Evolutionary conservation across 441 rosid species (phyloP).

Genomic region (Euphorbia celastroides): DNA sequence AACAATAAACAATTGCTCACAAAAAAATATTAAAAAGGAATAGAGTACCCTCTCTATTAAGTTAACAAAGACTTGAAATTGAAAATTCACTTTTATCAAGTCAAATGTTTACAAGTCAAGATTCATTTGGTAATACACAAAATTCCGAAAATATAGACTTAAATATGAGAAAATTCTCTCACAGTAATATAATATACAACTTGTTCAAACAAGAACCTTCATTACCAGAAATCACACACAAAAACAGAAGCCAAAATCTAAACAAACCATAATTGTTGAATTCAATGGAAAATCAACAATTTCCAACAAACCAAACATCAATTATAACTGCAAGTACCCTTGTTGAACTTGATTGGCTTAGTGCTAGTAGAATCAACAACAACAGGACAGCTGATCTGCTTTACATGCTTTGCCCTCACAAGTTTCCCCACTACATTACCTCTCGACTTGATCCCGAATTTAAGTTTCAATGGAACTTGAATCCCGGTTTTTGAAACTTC

Average conservation of each 20-base stretch:
- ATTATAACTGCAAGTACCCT: conserved; percentile 46
- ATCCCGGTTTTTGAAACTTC: conserved; percentile 41
- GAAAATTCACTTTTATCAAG: too few relatives aligned
- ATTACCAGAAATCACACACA: not conserved
- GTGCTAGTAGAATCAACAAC: conserved; percentile 45
- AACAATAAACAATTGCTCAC: too few relatives aligned
- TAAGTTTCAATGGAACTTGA: conserved; percentile 48
- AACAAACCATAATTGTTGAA: not conserved
- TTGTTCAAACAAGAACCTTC: not conserved
- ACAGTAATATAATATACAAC: not conserved
- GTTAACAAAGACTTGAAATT: not conserved
- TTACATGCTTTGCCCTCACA: conserved; percentile 67
- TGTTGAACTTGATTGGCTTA: conserved; percentile 54
- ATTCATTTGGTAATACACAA: not conserved
- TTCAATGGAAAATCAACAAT: not conserved
- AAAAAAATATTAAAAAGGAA: too few relatives aligned
- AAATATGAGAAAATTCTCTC: not conserved
- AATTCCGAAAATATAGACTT: conserved; percentile 1
- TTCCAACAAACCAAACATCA: conserved; percentile 16
- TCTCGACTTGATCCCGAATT: conserved; percentile 58
- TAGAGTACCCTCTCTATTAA: not conserved
- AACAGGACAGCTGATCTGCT: conserved; percentile 46
- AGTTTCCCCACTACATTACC: conserved; percentile 86
- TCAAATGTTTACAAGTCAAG: not conserved
- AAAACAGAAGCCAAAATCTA: not conserved